Evolutionary conservation across 2,329 filamentous ascomycete species (phyloP).

Genomic region (Cladosporium colombiae): DNA sequence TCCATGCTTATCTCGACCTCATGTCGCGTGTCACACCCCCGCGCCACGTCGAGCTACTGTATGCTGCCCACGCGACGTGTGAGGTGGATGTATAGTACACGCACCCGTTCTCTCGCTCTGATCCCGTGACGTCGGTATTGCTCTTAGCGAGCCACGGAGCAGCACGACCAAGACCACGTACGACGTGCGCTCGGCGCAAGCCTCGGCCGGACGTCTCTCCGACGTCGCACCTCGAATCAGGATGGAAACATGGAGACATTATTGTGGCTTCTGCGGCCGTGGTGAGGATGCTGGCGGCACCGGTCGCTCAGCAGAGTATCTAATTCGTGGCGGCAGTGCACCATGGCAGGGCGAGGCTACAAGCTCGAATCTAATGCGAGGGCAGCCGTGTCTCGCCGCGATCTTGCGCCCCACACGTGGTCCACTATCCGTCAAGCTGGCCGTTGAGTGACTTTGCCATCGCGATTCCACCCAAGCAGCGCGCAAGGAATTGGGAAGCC

Average conservation of each 20-base stretch:
- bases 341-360: background rate
- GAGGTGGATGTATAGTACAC: background rate
- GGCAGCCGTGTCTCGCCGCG: constrained; percentile 17
- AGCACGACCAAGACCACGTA: background rate
- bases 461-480: background rate
- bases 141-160: background rate
- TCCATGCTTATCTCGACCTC: constrained; percentile 19
- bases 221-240: background rate
- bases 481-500: background rate
- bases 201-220: background rate
- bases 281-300: background rate
- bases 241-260: background rate
- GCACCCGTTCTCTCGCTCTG: background rate
- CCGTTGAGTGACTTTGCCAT: constrained; percentile 7
- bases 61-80: background rate
- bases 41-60: constrained; percentile 1
- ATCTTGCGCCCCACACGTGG: background rate
- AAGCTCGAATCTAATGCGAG: constrained; percentile 19
- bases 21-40: constrained; percentile 17
- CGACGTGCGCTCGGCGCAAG: background rate
- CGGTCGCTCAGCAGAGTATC: background rate
- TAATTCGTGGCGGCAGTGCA: constrained; percentile 2
- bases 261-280: background rate
- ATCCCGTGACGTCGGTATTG: constrained; percentile 7
- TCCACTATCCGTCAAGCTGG: constrained; percentile 13